Conservation (phyloP, 257 asterid genomes). For the Salvia miltiorrhiza region DNA sequence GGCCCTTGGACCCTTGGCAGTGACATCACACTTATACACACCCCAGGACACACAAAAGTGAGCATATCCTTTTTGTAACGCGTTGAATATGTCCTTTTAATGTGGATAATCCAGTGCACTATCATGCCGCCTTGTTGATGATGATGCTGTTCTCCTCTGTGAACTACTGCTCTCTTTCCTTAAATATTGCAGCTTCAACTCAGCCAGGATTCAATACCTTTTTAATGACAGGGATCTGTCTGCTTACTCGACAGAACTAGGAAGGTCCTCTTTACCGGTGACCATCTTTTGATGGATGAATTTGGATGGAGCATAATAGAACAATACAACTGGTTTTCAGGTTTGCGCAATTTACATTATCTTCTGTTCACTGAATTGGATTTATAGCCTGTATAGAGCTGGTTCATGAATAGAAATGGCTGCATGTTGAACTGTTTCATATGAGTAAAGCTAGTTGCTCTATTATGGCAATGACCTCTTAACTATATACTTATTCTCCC, state of each 20-base stretch:
- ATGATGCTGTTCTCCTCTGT: background rate
- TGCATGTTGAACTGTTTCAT: background rate
- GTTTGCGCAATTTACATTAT: conserved; percentile 21
- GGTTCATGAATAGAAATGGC: background rate
- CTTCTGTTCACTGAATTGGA: background rate
- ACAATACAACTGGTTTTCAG: conserved; percentile 53
- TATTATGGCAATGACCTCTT: background rate
- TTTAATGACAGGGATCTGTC: conserved; percentile 56
- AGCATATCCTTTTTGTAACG: conserved; percentile 22
- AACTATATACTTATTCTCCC: too few species aligned
- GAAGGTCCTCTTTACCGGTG: conserved; percentile 66
- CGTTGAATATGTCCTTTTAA: background rate
- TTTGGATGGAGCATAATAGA: conserved; percentile 46
- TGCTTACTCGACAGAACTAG: conserved; percentile 53
- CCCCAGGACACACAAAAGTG: conserved; percentile 70
- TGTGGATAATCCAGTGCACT: background rate
- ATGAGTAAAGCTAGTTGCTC: background rate
- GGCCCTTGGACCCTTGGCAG: conserved; percentile 65
- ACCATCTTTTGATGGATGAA: conserved; percentile 56
- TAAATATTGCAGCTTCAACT: conserved; percentile 5
- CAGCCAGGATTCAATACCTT: conserved; percentile 14
- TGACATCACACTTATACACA: conserved; percentile 53
- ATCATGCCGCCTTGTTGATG: conserved; percentile 3
- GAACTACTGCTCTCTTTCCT: conserved; percentile 9
- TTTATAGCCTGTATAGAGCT: background rate